A percentile compares a stretch with the other conserved stretches of the same genome.
Conservation (phyloP, 163 green algal species). For the Volvox carteri region DNA sequence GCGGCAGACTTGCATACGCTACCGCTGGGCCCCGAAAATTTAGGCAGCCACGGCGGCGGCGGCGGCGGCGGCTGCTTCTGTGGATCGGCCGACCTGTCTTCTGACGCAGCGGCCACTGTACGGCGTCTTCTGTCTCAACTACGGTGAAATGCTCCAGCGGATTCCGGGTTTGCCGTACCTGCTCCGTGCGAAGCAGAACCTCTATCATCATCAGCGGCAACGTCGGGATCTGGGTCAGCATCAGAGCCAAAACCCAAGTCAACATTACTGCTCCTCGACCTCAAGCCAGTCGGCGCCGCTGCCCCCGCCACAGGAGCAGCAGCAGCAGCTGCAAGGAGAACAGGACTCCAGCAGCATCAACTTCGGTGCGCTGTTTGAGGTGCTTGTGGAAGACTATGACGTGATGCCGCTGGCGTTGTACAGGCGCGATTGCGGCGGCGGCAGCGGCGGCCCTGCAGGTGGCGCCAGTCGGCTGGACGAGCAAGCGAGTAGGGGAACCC, state of each 20-base stretch:
- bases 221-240: not conserved
- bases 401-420: constrained; percentile 35
- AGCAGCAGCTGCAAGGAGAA: no score
- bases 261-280: no score
- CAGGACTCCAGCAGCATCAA: not conserved
- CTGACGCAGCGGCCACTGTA: not conserved
- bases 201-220: not conserved
- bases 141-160: not conserved
- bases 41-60: not conserved
- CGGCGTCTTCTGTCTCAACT: constrained; percentile 46
- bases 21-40: no score
- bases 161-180: not conserved
- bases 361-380: constrained; percentile 33
- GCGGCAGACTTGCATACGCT: no score
- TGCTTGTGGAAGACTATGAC: constrained; percentile 4
- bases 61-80: not conserved
- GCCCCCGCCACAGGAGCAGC: no score
- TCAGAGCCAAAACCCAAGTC: not conserved
- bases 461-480: not conserved
- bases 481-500: not conserved
- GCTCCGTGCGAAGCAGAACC: not conserved
- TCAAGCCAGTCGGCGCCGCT: no score
- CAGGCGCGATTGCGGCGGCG: constrained; percentile 4
- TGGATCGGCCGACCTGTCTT: no score
- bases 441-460: not conserved